phyloP scores from a whole-genome alignment of 805 yeast genomes.

The Barnettozyma sucrosica region DNA sequence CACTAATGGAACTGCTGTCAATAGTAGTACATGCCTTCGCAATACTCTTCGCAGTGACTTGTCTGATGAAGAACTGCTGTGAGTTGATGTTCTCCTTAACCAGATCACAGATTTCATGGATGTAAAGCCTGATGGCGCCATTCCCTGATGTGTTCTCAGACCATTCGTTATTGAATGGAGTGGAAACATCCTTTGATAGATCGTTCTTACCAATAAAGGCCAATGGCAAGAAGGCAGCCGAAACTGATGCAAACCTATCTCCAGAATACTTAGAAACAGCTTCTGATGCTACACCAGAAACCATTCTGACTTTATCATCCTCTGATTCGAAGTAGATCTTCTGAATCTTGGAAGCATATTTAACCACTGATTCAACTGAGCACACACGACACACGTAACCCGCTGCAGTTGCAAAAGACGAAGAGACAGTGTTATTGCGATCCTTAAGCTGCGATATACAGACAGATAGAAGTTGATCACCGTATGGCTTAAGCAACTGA shows the following conservation, averaged over 20 bases:
- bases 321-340: constrained; percentile 54
- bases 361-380: constrained; percentile 42
- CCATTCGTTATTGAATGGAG: constrained; percentile 64
- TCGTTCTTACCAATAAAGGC: constrained; percentile 77
- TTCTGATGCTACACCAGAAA: constrained; percentile 58
- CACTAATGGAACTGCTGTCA: constrained; percentile 24
- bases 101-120: constrained; percentile 58
- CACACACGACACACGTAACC: constrained; percentile 73
- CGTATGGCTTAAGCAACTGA: constrained; percentile 38
- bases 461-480: constrained; percentile 56
- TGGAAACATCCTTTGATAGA: constrained; percentile 37
- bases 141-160: constrained; percentile 69
- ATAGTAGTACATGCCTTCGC: constrained; percentile 50
- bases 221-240: constrained; percentile 67
- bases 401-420: constrained; percentile 72
- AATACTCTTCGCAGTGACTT: constrained; percentile 63
- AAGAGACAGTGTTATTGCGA: constrained; percentile 63
- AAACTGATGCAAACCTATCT: constrained; percentile 56
- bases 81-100: constrained; percentile 47
- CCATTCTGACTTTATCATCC: constrained; percentile 40
- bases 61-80: constrained; percentile 57
- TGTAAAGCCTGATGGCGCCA: constrained; percentile 62
- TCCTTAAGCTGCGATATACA: constrained; percentile 59
- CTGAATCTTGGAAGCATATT: constrained; percentile 46
- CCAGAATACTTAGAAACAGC: constrained; percentile 64